Conservation (phyloP, 176 grass and related monocot species). For the Oryza australiensis region DNA sequence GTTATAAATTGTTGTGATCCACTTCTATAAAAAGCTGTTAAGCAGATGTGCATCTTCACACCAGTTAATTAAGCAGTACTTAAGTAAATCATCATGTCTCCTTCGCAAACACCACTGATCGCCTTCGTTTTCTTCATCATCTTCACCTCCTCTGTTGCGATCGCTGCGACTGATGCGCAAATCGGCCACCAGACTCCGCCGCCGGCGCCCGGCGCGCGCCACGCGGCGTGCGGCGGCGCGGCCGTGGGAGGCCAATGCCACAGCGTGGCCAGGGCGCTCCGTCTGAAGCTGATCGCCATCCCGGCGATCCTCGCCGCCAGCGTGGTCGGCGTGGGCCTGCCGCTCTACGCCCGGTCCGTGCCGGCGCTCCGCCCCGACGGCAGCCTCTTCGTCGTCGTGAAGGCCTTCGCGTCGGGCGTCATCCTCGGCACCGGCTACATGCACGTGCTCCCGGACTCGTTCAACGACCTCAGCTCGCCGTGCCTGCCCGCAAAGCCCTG, state of each 20-base stretch:
- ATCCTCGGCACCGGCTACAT: conserved; percentile 80
- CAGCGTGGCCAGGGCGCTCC: conserved; percentile 56
- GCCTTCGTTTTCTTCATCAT: neutral
- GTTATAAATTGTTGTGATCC: neutral
- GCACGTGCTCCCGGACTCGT: conserved; percentile 81
- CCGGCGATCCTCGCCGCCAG: conserved; percentile 54
- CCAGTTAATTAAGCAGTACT: neutral
- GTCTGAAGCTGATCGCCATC: conserved; percentile 70
- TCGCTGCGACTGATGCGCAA: neutral
- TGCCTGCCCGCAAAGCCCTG: conserved; percentile 57
- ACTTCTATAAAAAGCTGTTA: neutral
- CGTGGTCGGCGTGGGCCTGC: conserved; percentile 65
- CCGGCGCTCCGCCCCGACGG: conserved; percentile 60
- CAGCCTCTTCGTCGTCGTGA: conserved; percentile 67
- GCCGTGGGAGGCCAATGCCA: conserved; percentile 29
- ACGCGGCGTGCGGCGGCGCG: neutral
- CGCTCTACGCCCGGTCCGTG: conserved; percentile 53
- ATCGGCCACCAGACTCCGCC: too few species aligned
- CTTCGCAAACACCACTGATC: neutral
- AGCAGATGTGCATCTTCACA: neutral
- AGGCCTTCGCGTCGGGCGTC: conserved; percentile 76
- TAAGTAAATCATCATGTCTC: neutral
- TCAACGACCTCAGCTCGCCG: conserved; percentile 54
- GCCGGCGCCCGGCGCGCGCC: too few species aligned
- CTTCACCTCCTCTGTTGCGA: neutral